Evolutionary conservation across 1,284 basidiomycete species (phyloP).

Genomic region (Ustilago curta): DNA sequence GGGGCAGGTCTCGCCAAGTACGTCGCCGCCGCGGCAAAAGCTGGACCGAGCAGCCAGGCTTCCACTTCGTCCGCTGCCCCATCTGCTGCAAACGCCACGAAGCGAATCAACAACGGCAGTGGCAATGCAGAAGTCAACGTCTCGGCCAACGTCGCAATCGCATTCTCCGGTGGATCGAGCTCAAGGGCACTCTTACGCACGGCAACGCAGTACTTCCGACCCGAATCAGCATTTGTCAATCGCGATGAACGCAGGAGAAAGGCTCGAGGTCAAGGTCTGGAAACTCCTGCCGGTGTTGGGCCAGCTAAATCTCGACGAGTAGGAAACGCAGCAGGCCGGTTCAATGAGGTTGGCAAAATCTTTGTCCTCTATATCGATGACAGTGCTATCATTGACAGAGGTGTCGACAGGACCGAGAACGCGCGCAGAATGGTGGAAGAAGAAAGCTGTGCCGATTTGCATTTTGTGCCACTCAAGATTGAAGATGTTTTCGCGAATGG

Average conservation of each 20-base stretch:
- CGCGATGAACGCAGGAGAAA: conserved; percentile 14
- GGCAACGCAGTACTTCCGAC: conserved; percentile 37
- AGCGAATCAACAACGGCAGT: conserved; percentile 26
- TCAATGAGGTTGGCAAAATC: conserved; percentile 55
- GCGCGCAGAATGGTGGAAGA: conserved; percentile 42
- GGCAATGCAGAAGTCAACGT: conserved; percentile 36
- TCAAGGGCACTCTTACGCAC: conserved; percentile 34
- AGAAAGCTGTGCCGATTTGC: conserved; percentile 37
- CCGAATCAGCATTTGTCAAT: conserved; percentile 18
- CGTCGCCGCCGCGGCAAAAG: conserved; percentile 36
- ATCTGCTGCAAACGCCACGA: conserved; percentile 4
- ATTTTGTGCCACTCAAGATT: conserved; percentile 48
- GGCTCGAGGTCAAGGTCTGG: conserved; percentile 10
- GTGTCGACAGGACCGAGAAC: conserved; percentile 30
- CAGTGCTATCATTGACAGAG: conserved; percentile 27
- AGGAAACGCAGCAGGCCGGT: conserved; percentile 27
- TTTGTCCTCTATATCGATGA: conserved; percentile 62
- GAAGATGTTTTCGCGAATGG: conserved; percentile 37
- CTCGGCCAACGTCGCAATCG: conserved; percentile 38
- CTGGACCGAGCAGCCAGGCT: neutral
- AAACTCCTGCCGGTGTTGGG: neutral
- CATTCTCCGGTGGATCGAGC: conserved; percentile 31
- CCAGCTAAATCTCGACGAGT: neutral
- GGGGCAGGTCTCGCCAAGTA: conserved; percentile 56
- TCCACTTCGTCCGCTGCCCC: conserved; percentile 1